phyloP scores from a whole-genome alignment of 371 early-diverging fungal genomes.

The Rhizopus delemar region DNA sequence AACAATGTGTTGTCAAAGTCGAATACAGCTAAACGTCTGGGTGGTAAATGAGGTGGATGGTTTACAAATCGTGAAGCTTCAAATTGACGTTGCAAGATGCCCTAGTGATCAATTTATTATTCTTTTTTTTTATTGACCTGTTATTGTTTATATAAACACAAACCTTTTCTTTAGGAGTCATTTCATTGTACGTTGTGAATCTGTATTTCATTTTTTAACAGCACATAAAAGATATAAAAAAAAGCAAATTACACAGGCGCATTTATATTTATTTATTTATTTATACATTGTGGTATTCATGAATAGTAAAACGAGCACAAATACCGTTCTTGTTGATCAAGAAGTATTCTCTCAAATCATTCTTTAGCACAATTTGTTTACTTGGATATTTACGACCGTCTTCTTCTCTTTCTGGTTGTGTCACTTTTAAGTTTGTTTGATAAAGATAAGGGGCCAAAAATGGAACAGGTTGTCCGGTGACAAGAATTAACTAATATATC shows the following conservation, averaged over 20 bases:
- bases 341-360: slow-evolving; percentile 65
- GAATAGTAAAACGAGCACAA: slow-evolving; percentile 58
- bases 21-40: slow-evolving; percentile 55
- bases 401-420: slow-evolving; percentile 46
- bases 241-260: not conserved
- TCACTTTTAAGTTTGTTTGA: slow-evolving; percentile 50
- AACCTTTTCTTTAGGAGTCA: slow-evolving; percentile 14
- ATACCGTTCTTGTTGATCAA: slow-evolving; percentile 62
- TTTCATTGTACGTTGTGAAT: not conserved
- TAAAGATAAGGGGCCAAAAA: slow-evolving; percentile 66
- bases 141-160: not conserved
- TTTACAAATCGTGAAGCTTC: slow-evolving; percentile 13
- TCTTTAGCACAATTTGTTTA: slow-evolving; percentile 53
- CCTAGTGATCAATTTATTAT: slow-evolving; percentile 9
- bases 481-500: slow-evolving; percentile 49
- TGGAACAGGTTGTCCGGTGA: slow-evolving; percentile 55
- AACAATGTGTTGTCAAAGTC: slow-evolving; percentile 93
- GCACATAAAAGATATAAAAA: not conserved
- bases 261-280: slow-evolving; percentile 7
- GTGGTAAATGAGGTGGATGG: slow-evolving; percentile 4
- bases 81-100: slow-evolving; percentile 21
- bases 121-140: not conserved
- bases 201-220: not conserved
- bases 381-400: slow-evolving; percentile 47
- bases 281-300: slow-evolving; percentile 62